Evolutionary conservation across 2,329 filamentous ascomycete genomes (phyloP), one percentile per base, ranked within the genome.

Genomic region (Ceratocystis harringtonii): DNA sequence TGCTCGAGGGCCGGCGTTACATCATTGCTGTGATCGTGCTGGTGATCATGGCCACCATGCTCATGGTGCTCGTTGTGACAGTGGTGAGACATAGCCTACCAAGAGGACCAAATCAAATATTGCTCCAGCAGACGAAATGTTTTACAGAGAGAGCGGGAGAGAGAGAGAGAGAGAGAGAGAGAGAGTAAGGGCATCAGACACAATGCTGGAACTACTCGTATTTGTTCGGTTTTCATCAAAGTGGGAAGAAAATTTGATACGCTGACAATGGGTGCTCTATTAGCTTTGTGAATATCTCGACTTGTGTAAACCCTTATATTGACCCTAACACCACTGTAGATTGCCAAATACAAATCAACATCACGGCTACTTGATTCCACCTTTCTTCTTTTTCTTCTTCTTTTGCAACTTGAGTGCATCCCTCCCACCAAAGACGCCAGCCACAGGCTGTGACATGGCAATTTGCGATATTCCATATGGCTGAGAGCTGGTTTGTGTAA

Each of bases 21-120:
- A 78, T 97, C 92, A 78, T 97, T 89, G 60, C 84, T 87, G 77
- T 96, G 92, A 75, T 96, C 91, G 74, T 96, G 91, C 70, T 85
- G 78, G 66, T 78, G 79, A 70, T 84, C 80, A 69, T 78, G 76
- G 69, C 78, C 77, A 66, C 75, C 78, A 70, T 81, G 77, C 68
- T 77, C 73, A 28, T 72, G 73, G 70, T 81, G 79, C 68, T 81
- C 79, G 68, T 80, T 76, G 72, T 81, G 79, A 69, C 79, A 81
- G 71, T 80, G 79, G 71, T 80, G 79, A 50, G 75, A 75, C 76
- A 77, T 77, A 63, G 12, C 66, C 63, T 63, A 32, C 12, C 15
- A 28, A 12, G 30, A 25, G 12, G 30, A 8, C 22, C 15, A 8
- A 19, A 17, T 17, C 7, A 32, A 7, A 32, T 4, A 28, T 52